Evolutionary conservation across 192 early-diverging fungal species (phyloP), one percentile per base, ranked within the genome.

Genomic region (Entomortierella parvispora): DNA sequence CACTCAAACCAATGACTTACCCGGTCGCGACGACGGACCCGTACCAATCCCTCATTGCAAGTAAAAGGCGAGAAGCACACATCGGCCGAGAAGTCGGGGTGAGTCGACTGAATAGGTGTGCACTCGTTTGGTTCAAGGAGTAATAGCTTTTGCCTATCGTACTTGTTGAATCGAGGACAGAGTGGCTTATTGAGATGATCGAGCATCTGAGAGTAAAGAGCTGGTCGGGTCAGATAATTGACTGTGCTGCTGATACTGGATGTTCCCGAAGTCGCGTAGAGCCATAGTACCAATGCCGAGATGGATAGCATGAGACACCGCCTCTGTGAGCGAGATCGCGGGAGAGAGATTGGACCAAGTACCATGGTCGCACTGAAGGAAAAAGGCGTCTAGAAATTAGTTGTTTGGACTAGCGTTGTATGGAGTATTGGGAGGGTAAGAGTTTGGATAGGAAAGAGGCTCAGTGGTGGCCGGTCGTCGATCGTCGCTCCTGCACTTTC

Each of bases 51-150:
- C 20, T 74, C 71, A 17, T 74, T 74, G 22, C 71, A 74, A 3
- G 43, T 52, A 61, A 54, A 74, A 17, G 62, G 71, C 18, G 71
- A 74, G 28, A 74, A 74, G 31, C 71, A 74, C 6, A 74, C 47
- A 31, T 74, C 71, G 9, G 50, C 71, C 9, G 71, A 74, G n/a
- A 74, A 74, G 45, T 74, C 71, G 0, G 71, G 71, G 33, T 74
- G 71, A 37, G 65, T 48, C 4, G 71, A 54, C 9, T 45, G n/a
- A 9, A 74, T 8, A 4, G 71, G 58, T 11, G 45, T 75, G 22
- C 71, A 75, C 8, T 75, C 71, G 9, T 55, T 60, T 2, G 64
- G 58, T 22, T 75, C 71, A 5, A 75, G 52, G 25, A 75, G 31
- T 22, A 65, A 3, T 0, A 75, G 52, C 43, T 75, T 75, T 50